Percentiles rank a stretch among this genome's conserved stretches.
Conservation (phyloP, 768 basidiomycete genomes). For the Grammothele lineata region DNA sequence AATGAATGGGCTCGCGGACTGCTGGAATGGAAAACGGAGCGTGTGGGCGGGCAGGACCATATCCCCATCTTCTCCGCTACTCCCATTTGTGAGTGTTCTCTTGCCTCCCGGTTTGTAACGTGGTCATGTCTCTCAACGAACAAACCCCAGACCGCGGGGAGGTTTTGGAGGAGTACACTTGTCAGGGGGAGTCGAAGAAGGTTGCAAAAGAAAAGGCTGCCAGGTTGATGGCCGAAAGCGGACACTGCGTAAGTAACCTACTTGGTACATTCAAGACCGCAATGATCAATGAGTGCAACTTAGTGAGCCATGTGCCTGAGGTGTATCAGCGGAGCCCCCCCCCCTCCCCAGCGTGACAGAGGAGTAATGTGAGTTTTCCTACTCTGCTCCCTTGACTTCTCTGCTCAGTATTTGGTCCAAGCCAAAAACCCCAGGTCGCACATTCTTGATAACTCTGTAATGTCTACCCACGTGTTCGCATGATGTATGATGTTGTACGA, state of each 20-base stretch:
- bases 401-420: no score
- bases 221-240: conserved; percentile 18
- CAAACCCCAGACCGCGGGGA: conserved; percentile 17
- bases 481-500: no score
- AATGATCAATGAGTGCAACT: no score
- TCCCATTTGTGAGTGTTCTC: conserved; percentile 19
- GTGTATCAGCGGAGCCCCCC: no score
- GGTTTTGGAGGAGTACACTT: conserved; percentile 9
- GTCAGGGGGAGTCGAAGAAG: conserved; percentile 17
- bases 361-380: no score
- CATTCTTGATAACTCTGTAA: neutral
- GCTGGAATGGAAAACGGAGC: conserved; percentile 12
- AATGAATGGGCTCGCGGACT: conserved; percentile 19
- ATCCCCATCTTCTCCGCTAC: conserved; percentile 16
- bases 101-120: no score
- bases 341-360: no score
- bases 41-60: conserved; percentile 17
- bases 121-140: neutral
- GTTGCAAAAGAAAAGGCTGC: conserved; percentile 22
- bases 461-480: no score
- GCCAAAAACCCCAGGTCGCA: neutral
- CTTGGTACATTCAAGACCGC: no score
- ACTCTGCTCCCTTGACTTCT: no score
- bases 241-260: conserved; percentile 19
- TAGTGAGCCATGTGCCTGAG: no score